Conservation (phyloP, 2,329 filamentous ascomycete species). For the Paraphaeosphaeria sporulosa region DNA sequence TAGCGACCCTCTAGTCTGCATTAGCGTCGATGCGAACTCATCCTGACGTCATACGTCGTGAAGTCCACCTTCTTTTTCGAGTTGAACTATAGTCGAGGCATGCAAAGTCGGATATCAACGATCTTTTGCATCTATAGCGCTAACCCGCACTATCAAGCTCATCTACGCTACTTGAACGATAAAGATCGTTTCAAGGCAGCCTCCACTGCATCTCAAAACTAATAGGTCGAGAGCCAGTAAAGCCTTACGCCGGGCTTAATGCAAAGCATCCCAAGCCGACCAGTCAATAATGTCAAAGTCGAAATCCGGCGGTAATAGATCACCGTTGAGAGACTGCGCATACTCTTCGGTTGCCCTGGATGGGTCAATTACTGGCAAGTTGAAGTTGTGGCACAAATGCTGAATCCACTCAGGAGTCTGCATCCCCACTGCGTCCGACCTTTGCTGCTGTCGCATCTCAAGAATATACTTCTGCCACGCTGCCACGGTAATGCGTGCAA, state of each 20-base stretch:
- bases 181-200: too few relatives aligned
- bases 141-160: too few relatives aligned
- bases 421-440: not conserved
- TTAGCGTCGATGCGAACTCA: not conserved
- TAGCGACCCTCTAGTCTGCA: not conserved
- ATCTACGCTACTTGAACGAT: too few relatives aligned
- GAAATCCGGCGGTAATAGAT: not conserved
- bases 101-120: too few relatives aligned
- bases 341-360: not conserved
- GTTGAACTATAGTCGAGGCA: not conserved
- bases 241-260: not conserved
- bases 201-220: too few relatives aligned
- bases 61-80: not conserved
- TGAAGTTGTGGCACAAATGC: not conserved
- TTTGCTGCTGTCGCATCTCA: not conserved
- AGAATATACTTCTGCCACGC: not conserved
- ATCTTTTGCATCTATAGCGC: too few relatives aligned
- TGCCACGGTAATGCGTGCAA: not conserved
- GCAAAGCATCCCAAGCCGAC: not conserved
- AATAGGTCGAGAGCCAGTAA: too few relatives aligned
- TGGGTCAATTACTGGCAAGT: not conserved
- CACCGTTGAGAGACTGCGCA: not conserved
- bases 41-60: not conserved
- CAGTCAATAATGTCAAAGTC: constrained; percentile 1
- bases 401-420: not conserved